phyloP scores from a whole-genome alignment of 2,329 filamentous ascomycete species.

The Colletotrichum graminicola region DNA sequence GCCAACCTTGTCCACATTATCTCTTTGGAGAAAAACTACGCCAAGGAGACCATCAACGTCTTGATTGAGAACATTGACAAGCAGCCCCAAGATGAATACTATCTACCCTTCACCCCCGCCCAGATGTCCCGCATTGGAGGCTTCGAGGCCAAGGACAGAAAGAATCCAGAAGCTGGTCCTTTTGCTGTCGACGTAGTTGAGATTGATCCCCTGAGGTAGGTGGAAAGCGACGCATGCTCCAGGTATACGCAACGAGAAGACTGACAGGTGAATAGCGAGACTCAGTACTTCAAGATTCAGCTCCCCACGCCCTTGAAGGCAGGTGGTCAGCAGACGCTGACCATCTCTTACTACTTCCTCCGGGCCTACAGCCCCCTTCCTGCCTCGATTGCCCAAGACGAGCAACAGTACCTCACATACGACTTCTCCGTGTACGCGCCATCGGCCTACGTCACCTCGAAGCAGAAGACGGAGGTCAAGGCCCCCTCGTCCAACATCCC shows the following conservation, averaged over 20 bases:
- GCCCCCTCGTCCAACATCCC: conserved; percentile 82
- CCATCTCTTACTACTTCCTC: conserved; percentile 86
- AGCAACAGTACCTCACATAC: conserved; percentile 88
- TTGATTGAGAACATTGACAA: conserved; percentile 88
- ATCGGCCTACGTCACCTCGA: conserved; percentile 85
- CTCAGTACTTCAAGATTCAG: conserved; percentile 86
- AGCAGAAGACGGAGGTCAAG: conserved; percentile 98
- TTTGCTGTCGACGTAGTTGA: conserved; percentile 80
- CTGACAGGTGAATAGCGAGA: conserved; percentile 62
- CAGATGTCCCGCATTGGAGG: conserved; percentile 84
- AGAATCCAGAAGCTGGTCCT: conserved; percentile 74
- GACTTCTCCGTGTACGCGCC: conserved; percentile 87
- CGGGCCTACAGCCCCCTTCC: conserved; percentile 85
- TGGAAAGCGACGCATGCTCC: conserved; percentile 37
- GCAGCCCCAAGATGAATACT: conserved; percentile 89
- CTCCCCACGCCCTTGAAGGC: conserved; percentile 82
- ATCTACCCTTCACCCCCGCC: conserved; percentile 83
- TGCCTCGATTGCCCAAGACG: conserved; percentile 83
- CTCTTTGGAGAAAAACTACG: conserved; percentile 93
- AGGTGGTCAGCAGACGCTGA: conserved; percentile 84
- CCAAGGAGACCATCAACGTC: conserved; percentile 92
- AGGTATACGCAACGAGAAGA: background rate
- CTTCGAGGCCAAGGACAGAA: conserved; percentile 93
- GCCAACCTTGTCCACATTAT: conserved; percentile 89
- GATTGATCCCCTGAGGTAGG: conserved; percentile 69